Conservation (phyloP, 1,284 basidiomycete species). For the Prillingera fragicola region DNA sequence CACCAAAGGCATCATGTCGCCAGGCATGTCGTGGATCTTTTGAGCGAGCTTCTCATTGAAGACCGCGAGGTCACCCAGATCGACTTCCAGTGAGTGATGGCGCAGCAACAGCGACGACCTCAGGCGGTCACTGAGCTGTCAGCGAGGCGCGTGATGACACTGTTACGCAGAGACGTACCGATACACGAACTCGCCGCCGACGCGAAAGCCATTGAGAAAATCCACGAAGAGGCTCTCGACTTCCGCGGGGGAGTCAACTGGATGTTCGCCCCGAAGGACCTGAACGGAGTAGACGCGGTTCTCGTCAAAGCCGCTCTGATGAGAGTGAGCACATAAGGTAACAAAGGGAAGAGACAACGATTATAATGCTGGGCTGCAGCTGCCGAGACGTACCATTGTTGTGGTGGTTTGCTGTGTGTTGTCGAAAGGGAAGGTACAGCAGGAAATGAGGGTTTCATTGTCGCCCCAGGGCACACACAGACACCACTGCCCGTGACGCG, state of each 20-base stretch:
- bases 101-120: slow-evolving; percentile 84
- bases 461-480: too few relatives aligned
- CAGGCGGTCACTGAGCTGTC: slow-evolving; percentile 67
- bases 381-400: slow-evolving; percentile 3
- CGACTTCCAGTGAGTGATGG: slow-evolving; percentile 86
- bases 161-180: slow-evolving; percentile 52
- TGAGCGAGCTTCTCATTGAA: slow-evolving; percentile 94
- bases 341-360: neutral
- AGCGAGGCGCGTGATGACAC: neutral
- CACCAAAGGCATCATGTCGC: slow-evolving; percentile 84
- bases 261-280: slow-evolving; percentile 57
- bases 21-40: slow-evolving; percentile 79
- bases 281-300: slow-evolving; percentile 73
- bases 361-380: too few relatives aligned
- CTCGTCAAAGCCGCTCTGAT: slow-evolving; percentile 64
- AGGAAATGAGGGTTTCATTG: neutral
- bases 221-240: slow-evolving; percentile 73
- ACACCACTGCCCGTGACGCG: too few relatives aligned
- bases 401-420: neutral
- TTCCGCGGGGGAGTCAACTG: slow-evolving; percentile 67
- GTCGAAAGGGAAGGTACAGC: neutral
- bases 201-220: slow-evolving; percentile 78
- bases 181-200: slow-evolving; percentile 84
- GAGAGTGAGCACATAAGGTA: neutral
- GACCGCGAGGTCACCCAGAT: slow-evolving; percentile 80